These are phyloP conservation scores for Globisporangium uncinulatum DNA, from an alignment of 352 stramenopile species.

Conservation along the genomic window DNA sequence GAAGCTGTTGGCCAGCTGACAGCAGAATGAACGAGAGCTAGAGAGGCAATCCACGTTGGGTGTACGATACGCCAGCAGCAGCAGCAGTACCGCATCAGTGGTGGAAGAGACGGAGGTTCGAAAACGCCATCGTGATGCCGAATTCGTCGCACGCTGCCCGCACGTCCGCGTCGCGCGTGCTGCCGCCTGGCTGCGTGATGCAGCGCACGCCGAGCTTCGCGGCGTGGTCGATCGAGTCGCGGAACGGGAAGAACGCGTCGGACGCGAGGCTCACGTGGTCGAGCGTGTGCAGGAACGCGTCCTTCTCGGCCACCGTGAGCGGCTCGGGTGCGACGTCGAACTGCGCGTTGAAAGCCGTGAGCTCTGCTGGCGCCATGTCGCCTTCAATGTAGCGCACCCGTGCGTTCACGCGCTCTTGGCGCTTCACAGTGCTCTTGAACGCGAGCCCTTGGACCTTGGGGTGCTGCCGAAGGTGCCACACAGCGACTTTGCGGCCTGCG, in stretches of 20 bases:
- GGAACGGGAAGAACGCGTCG: slow-evolving; percentile 99
- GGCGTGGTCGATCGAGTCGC: slow-evolving; percentile 98
- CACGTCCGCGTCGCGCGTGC: slow-evolving; percentile 88
- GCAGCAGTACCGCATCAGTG: slow-evolving; percentile 81
- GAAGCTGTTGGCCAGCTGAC: too few species aligned
- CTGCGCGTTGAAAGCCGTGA: slow-evolving; percentile 91
- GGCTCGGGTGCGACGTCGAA: slow-evolving; percentile 94
- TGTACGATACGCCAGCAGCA: neutral
- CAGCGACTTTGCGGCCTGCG: slow-evolving; percentile 95
- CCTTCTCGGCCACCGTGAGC: slow-evolving; percentile 93
- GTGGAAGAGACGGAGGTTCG: slow-evolving; percentile 98
- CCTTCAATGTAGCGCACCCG: slow-evolving; percentile 99
- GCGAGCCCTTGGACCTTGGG: slow-evolving; percentile 92
- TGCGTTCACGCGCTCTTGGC: slow-evolving; percentile 99
- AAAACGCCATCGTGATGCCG: slow-evolving; percentile 99
- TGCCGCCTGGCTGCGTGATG: slow-evolving; percentile 95
- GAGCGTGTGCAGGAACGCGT: slow-evolving; percentile 90
- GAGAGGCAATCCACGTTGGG: neutral
- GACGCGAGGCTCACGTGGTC: slow-evolving; percentile 94
- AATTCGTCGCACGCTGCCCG: slow-evolving; percentile 96
- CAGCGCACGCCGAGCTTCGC: slow-evolving; percentile 94
- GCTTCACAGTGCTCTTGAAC: slow-evolving; percentile 98
- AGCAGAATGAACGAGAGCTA: neutral
- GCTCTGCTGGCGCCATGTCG: slow-evolving; percentile 96
- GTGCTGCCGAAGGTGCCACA: slow-evolving; percentile 99